These are phyloP conservation scores for Xylaria sp. DNA, from an alignment of 2,329 filamentous ascomycete genomes.

Conservation along the genomic window DNA sequence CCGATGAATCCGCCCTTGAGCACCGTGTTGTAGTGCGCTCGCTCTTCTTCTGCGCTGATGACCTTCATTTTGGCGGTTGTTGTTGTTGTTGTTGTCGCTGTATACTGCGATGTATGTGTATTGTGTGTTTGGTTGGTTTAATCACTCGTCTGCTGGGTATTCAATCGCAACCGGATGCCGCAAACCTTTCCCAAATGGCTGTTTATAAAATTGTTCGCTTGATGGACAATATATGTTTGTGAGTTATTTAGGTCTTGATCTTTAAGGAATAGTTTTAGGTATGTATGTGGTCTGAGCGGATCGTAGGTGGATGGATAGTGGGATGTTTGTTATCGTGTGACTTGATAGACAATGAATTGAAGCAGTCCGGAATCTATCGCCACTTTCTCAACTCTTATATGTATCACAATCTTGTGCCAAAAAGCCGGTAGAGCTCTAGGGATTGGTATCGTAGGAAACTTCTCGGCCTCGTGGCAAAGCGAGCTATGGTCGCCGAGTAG, in stretches of 20 bases:
- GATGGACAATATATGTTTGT: neutral
- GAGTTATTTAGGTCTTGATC: neutral
- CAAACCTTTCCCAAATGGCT: neutral
- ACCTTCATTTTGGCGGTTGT: slow-evolving; percentile 80
- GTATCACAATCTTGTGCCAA: slow-evolving; percentile 4
- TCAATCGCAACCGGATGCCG: neutral
- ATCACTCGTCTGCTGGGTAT: neutral
- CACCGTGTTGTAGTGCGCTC: slow-evolving; percentile 83
- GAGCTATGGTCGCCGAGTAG: slow-evolving; percentile 19
- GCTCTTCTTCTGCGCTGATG: slow-evolving; percentile 92
- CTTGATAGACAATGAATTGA: slow-evolving; percentile 5
- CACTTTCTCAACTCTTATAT: slow-evolving; percentile 29
- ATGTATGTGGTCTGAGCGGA: slow-evolving; percentile 21
- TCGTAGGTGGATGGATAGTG: slow-evolving; percentile 13
- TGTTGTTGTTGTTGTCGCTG: slow-evolving; percentile 16
- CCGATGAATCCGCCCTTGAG: slow-evolving; percentile 83
- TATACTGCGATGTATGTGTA: slow-evolving; percentile 1
- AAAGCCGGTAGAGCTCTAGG: neutral
- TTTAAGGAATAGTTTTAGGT: neutral
- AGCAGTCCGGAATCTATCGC: slow-evolving; percentile 9
- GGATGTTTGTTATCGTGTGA: slow-evolving; percentile 22
- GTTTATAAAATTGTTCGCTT: slow-evolving; percentile 7
- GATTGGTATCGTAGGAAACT: slow-evolving; percentile 14
- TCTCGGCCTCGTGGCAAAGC: slow-evolving; percentile 26
- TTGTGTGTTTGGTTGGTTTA: neutral